Evolutionary conservation across 805 yeast species (phyloP).

Genomic region (Isabelozyma gotoi): DNA sequence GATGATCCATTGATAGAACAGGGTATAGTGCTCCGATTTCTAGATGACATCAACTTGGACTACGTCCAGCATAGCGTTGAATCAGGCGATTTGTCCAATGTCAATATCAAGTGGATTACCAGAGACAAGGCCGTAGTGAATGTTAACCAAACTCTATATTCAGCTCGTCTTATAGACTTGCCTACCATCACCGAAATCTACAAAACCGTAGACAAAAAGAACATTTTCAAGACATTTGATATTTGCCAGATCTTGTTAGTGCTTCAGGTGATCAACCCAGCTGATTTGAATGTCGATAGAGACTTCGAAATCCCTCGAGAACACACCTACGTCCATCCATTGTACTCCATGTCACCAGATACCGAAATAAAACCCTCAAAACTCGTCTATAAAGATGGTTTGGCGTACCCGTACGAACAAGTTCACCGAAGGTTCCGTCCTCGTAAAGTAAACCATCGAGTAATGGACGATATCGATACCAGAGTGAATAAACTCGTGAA

Average conservation of each 20-base stretch:
- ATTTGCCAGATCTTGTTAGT: slow-evolving; percentile 83
- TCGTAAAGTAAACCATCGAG: slow-evolving; percentile 64
- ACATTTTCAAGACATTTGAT: slow-evolving; percentile 83
- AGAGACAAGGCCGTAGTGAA: slow-evolving; percentile 73
- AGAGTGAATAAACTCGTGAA: slow-evolving; percentile 74
- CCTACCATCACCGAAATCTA: slow-evolving; percentile 87
- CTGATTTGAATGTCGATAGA: slow-evolving; percentile 39
- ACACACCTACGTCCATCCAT: slow-evolving; percentile 34
- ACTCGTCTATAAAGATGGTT: slow-evolving; percentile 69
- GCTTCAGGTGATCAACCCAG: slow-evolving; percentile 48
- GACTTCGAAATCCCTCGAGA: slow-evolving; percentile 47
- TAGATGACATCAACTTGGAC: slow-evolving; percentile 69
- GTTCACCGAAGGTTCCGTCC: slow-evolving; percentile 70
- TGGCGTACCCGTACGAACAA: slow-evolving; percentile 77
- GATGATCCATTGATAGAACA: slow-evolving; percentile 93
- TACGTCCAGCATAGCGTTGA: slow-evolving; percentile 75
- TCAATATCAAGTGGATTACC: slow-evolving; percentile 81
- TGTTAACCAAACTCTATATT: slow-evolving; percentile 67
- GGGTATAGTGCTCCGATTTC: slow-evolving; percentile 74
- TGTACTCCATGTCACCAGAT: slow-evolving; percentile 32
- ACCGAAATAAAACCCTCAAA: slow-evolving; percentile 44
- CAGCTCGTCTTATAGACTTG: slow-evolving; percentile 82
- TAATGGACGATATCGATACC: slow-evolving; percentile 75
- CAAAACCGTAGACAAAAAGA: slow-evolving; percentile 87
- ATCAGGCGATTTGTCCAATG: slow-evolving; percentile 68